Conservation (phyloP, 805 yeast species). For the Saccharomycopsis sp. region DNA sequence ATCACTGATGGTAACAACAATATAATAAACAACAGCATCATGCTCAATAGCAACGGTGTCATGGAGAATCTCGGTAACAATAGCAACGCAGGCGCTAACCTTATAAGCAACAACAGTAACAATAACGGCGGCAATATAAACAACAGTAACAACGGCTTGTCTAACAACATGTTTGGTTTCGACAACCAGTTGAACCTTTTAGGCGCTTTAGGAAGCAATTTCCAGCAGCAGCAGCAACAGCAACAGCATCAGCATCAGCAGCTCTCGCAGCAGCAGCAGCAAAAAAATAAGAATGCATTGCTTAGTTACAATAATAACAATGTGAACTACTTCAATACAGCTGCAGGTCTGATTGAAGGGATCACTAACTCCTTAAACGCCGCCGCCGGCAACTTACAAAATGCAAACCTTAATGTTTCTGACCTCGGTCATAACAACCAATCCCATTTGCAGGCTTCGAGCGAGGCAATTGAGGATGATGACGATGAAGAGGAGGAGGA, state of each 20-base stretch:
- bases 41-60: slow-evolving; percentile 5
- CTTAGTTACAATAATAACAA: neutral
- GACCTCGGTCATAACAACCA: no score
- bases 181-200: neutral
- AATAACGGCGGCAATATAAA: slow-evolving; percentile 4
- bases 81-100: no score
- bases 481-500: slow-evolving; percentile 7
- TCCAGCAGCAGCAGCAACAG: slow-evolving; percentile 5
- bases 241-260: slow-evolving; percentile 24
- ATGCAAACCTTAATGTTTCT: no score
- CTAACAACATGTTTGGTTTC: slow-evolving; percentile 13
- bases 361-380: no score
- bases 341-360: neutral
- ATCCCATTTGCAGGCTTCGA: no score
- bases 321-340: neutral
- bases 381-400: no score
- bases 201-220: neutral
- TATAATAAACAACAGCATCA: slow-evolving; percentile 10
- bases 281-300: neutral
- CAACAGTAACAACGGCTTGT: slow-evolving; percentile 20
- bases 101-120: slow-evolving; percentile 10
- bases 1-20: neutral
- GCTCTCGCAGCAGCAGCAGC: slow-evolving; percentile 12
- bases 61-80: slow-evolving; percentile 19
- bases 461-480: no score